Evolutionary conservation across 768 basidiomycete species (phyloP).

Genomic region (Hysterangium stoloniferum): DNA sequence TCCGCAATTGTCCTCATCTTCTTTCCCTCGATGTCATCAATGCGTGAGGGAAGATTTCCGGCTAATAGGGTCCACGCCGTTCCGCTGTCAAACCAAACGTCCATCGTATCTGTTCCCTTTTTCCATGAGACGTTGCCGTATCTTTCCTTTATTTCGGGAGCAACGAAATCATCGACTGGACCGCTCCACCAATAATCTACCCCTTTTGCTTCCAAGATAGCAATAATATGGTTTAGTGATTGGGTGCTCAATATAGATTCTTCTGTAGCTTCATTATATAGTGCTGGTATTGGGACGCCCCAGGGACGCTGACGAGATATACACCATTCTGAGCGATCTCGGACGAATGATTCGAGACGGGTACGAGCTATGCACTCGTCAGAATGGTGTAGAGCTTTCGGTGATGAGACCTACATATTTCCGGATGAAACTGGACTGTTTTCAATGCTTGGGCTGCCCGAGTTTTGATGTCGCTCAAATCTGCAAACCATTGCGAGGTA

Average conservation of each 20-base stretch:
- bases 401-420: constrained; percentile 44
- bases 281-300: constrained; percentile 93
- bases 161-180: constrained; percentile 73
- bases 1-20: constrained; percentile 50
- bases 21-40: neutral
- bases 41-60: constrained; percentile 9
- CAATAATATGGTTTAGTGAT: constrained; percentile 68
- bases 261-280: constrained; percentile 59
- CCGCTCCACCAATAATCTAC: constrained; percentile 91
- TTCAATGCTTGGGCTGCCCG: constrained; percentile 62
- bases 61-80: constrained; percentile 85
- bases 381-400: neutral
- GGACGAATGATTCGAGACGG: constrained; percentile 82
- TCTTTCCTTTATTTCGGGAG: constrained; percentile 45
- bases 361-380: constrained; percentile 52
- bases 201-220: constrained; percentile 64
- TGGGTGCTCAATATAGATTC: constrained; percentile 54
- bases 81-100: constrained; percentile 99
- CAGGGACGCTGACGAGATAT: constrained; percentile 96
- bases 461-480: constrained; percentile 77
- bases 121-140: constrained; percentile 37
- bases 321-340: constrained; percentile 94
- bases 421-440: constrained; percentile 68
- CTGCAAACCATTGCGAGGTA: constrained; percentile 97
- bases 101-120: constrained; percentile 93